Base-by-base conservation (phyloP, 2,329 filamentous ascomycete genomes). In the Ilyonectria mors-panacis region DNA sequence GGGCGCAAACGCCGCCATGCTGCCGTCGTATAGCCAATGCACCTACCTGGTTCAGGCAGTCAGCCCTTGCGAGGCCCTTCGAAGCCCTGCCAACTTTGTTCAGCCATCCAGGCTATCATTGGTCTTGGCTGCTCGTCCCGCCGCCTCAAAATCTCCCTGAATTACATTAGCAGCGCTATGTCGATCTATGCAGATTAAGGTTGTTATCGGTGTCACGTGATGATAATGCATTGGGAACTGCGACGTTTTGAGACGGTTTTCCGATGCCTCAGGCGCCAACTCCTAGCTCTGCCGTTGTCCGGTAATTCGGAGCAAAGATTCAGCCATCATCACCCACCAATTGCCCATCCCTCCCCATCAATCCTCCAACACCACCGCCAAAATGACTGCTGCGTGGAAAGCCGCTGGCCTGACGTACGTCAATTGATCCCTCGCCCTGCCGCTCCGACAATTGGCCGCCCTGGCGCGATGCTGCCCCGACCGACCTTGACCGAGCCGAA, bases 301-400 rank as follows among this genome's bases (percentile, higher is more conserved):
- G 69, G 72, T 76, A 75, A 75, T 76, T 78, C 76, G 76, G 78
- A 73, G 73, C 78, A 74, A 78, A 78, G 76, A 79, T 77, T 81
- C 76, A 78, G 76, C 73, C 75, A 76, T 74, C 75, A 79, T 75
- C 78, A 76, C 72, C 59, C 74, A 81, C 67, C 72, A 78, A 75
- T 75, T 75, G 68, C 70, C 69, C 70, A 67, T 69, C 66, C 65
- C 67, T 61, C 64, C 68, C 70, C 67, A 76, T 76, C 75, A 76
- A 76, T 72, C 72, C 74, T 76, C 73, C 76, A 81, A 82, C 73
- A 79, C 80, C 82, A 79, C 80, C 82, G 82, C 82, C 89, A 94
- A 89, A 87, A 99, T 98, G 96, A 88, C 93, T 86, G 95, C 95
- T 88, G 94, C 95, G 82, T 99, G 95, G 96, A 98, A 98, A 93